Conservation (phyloP, 163 green algal genomes). For the Trebouxiophyceae sp. region DNA sequence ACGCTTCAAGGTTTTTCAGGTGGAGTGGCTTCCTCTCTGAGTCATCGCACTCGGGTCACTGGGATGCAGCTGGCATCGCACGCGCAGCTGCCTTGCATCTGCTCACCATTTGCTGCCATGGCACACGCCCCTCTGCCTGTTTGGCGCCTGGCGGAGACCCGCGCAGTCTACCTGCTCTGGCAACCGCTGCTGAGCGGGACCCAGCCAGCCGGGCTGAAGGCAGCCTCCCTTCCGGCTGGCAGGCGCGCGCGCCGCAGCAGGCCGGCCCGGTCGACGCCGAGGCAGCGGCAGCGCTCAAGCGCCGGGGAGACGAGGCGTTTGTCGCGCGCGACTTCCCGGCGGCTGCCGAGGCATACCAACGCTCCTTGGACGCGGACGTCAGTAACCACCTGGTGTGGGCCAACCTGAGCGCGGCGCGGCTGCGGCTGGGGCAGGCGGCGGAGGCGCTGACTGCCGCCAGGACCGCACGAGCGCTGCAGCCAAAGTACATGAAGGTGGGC, state of each 20-base stretch:
- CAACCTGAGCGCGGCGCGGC: slow-evolving; percentile 41
- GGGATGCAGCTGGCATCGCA: too few relatives aligned
- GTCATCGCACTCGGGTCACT: too few relatives aligned
- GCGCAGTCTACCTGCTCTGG: too few relatives aligned
- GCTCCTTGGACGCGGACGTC: slow-evolving; percentile 35
- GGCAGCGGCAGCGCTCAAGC: slow-evolving; percentile 24
- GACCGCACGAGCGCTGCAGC: slow-evolving; percentile 31
- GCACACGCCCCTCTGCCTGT: too few relatives aligned
- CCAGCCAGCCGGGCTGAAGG: too few relatives aligned
- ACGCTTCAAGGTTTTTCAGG: too few relatives aligned
- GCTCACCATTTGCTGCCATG: too few relatives aligned
- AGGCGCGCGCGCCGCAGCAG: slow-evolving; percentile 6
- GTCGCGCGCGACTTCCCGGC: slow-evolving; percentile 22
- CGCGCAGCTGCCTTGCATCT: too few relatives aligned
- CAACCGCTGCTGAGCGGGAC: too few relatives aligned
- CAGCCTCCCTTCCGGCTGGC: too few relatives aligned
- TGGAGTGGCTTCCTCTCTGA: too few relatives aligned
- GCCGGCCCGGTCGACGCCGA: slow-evolving; percentile 20
- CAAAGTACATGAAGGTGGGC: slow-evolving; percentile 49
- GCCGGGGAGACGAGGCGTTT: slow-evolving; percentile 45
- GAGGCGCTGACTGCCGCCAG: slow-evolving; percentile 44
- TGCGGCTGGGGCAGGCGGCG: slow-evolving; percentile 22
- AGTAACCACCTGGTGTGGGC: slow-evolving; percentile 41
- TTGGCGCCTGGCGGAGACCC: too few relatives aligned
- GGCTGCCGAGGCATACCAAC: slow-evolving; percentile 28